Evolutionary conservation across 495 filamentous ascomycete species (phyloP), one percentile per base, ranked within the genome.

Genomic region (Lasiosphaeris hirsuta): DNA sequence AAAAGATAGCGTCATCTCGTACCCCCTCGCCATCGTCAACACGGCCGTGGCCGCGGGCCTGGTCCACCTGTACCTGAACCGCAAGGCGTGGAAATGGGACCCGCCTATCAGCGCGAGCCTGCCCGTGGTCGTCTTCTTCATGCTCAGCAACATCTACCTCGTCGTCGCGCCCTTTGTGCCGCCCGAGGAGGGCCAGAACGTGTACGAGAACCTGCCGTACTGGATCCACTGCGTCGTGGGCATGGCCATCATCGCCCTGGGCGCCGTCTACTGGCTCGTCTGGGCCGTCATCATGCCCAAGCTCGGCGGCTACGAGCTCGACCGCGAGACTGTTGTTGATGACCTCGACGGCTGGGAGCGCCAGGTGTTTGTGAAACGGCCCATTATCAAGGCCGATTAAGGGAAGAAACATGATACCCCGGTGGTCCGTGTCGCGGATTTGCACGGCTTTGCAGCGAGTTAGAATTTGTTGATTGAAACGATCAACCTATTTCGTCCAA

Each of bases 201-300:
- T 77, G 1, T 78, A 78, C 63, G 41, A 72, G 38, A 55, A 30
- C 46, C 61, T 78, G 30, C 75, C 76, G 4, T 77, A 78, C 63
- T 79, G 69, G 67, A 66, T 76, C 9, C 74, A 78, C 59, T 76
- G 73, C 55, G 75, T 79, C 4, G 74, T 78, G 10, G 74, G 73
- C 7, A 68, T 76, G 37, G 75, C 66, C n/a, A 71, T 79, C 43
- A 69, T 79, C 33, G 34, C 62, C 10, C 66, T 62, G 7, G 86
- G 78, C 0, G 67, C 85, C 9, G 5, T 86, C 0, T 90, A 90
- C 68, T 90, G 87, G 87, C 83, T 87, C 58, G 59, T 89, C 48
- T 89, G 84, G 85, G 87, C 84, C 4, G 74, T 83, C 5, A 57
- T 84, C 34, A 64, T 90, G 34, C 87, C 88, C 40, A 71, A 73